Percentiles rank a stretch among this genome's conserved stretches.
These are phyloP conservation scores for Globisporangium barbulae DNA, from an alignment of 352 stramenopile genomes.

Conservation along the genomic window DNA sequence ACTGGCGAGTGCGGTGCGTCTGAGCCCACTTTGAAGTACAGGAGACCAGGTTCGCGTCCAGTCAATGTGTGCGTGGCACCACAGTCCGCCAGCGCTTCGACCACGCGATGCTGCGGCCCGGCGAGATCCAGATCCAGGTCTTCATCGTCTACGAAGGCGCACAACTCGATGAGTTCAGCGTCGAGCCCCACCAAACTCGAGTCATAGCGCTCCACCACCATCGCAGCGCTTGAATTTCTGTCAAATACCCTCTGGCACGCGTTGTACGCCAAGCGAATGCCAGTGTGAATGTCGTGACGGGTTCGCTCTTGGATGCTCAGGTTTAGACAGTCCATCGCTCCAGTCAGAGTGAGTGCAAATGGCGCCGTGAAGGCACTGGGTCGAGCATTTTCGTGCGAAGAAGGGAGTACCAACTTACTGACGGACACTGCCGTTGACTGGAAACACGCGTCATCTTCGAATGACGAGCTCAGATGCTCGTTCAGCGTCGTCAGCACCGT, in stretches of 20 bases:
- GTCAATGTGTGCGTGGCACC: constrained; percentile 6
- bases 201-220: constrained; percentile 27
- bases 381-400: constrained; percentile 10
- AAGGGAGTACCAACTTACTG: constrained; percentile 18
- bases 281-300: constrained; percentile 11
- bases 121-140: background rate
- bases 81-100: background rate
- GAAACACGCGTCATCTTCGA: background rate
- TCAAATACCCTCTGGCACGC: constrained; percentile 8
- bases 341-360: constrained; percentile 9
- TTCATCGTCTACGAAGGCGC: constrained; percentile 17
- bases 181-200: constrained; percentile 29
- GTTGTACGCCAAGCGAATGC: background rate
- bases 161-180: constrained; percentile 28
- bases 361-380: constrained; percentile 10
- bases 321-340: constrained; percentile 16
- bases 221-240: constrained; percentile 1
- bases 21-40: constrained; percentile 31
- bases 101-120: background rate
- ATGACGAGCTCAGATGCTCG: constrained; percentile 11
- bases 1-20: constrained; percentile 16
- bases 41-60: constrained; percentile 9
- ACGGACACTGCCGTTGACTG: constrained; percentile 10
- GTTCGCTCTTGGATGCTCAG: constrained; percentile 16
- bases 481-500: constrained; percentile 25